Evolutionary conservation across 202 grass and related monocot genomes (phyloP), one percentile per base, ranked within the genome.

Genomic region (Zizania palustris): DNA sequence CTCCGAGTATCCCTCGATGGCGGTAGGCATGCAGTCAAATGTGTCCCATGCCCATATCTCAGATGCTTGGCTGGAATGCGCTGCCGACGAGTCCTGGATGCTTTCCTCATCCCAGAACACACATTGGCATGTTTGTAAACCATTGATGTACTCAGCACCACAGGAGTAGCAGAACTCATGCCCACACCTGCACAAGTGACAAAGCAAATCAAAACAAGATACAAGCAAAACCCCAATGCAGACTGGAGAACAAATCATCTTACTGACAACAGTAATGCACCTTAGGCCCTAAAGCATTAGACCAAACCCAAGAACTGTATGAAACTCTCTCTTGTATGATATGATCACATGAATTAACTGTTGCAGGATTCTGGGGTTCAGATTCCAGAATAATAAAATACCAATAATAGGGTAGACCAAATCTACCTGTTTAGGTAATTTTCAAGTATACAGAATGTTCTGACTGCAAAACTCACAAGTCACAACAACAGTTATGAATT

Each of bases 81-180:
- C 61, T 0, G 21, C 81, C 0, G 65, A 77, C 7, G 91, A 75
- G 12, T 71, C 63, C 45, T 90, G 72, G 22, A 44, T 70, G 76
- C 45, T 85, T 16, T 81, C 72, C 9, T 88, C 86, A 1, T 87
- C 87, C 92, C 92, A 99, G 74, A 90, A 96, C 2, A 78, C 74
- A 22, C 96, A 99, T 35, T 99, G 96, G 76, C 96, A 99, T 71
- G 90, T 83, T 79, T 96, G 92, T 14, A 95, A 65, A 9, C 92
- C 96, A 3, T 67, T 70, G 45, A 45, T 83, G 67, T 96, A 99
- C 58, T 96, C 96, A 16, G 92, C 71, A 3, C 84, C 83, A 57
- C 96, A 99, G 33, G 84, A 89, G 81, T 92, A 99, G 83, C 96
- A 99, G 72, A 99, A 99, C 85, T 99, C 96, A 8, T 99, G 92